Conservation (phyloP, 2,329 filamentous ascomycete species). For the Colletotrichum nymphaeae region DNA sequence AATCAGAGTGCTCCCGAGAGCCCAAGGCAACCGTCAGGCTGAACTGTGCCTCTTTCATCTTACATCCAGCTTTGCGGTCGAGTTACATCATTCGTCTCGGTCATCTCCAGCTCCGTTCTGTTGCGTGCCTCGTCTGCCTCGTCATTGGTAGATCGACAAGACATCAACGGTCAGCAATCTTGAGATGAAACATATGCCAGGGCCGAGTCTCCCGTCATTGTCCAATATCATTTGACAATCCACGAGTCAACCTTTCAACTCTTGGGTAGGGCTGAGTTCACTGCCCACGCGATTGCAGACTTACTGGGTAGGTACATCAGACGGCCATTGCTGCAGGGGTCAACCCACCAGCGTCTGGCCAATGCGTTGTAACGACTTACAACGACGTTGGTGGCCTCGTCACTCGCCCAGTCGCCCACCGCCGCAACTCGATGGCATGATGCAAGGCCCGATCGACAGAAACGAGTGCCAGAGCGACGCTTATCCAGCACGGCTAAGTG, state of each 20-base stretch:
- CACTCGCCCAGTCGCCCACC: background rate
- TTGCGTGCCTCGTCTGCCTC: background rate
- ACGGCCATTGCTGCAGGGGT: constrained; percentile 21
- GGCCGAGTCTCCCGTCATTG: background rate
- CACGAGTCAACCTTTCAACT: background rate
- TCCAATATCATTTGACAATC: constrained; percentile 7
- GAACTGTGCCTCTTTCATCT: background rate
- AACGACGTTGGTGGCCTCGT: background rate
- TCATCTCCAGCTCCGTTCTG: background rate
- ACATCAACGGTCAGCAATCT: constrained; percentile 18
- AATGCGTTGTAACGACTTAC: background rate
- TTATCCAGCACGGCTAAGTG: background rate
- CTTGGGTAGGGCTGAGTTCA: constrained; percentile 24
- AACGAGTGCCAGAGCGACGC: background rate
- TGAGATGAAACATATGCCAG: background rate
- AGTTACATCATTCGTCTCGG: constrained; percentile 14
- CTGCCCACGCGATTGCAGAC: background rate
- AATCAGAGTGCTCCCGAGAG: background rate
- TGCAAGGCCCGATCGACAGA: background rate
- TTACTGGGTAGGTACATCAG: constrained; percentile 9
- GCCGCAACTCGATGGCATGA: background rate
- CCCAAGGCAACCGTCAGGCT: constrained; percentile 12
- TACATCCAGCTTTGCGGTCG: background rate
- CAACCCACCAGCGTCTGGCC: background rate
- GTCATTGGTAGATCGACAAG: constrained; percentile 5